Percentiles rank a stretch among this genome's conserved stretches.
phyloP scores from a whole-genome alignment of 2,329 filamentous ascomycete genomes.

The Davidsoniella eucalypti region DNA sequence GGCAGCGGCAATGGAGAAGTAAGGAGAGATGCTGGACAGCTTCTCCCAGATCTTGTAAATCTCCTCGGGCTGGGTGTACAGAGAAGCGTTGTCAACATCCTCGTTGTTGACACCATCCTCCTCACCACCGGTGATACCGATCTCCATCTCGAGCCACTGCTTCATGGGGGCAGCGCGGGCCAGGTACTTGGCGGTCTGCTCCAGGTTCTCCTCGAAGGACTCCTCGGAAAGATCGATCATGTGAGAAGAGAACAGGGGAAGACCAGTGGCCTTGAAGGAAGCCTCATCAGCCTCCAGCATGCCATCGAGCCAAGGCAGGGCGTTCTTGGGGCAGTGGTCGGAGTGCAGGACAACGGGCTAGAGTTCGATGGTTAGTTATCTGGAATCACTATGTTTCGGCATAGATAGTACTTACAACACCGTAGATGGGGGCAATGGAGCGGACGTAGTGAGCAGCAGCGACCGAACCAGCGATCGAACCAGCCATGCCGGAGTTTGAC shows the following conservation, averaged over 20 bases:
- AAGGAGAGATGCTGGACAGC: conserved; percentile 70
- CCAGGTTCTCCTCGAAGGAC: conserved; percentile 73
- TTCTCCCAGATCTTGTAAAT: conserved; percentile 84
- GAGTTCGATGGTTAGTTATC: not conserved
- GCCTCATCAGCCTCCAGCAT: conserved; percentile 88
- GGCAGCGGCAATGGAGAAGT: conserved; percentile 95
- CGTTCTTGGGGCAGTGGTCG: conserved; percentile 99
- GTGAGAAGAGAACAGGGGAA: conserved; percentile 85
- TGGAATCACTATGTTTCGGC: not conserved
- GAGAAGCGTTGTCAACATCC: conserved; percentile 85
- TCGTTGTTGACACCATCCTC: conserved; percentile 97
- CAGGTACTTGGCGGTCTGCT: conserved; percentile 83
- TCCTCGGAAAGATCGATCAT: conserved; percentile 98
- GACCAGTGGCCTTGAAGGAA: conserved; percentile 84
- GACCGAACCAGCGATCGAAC: conserved; percentile 74
- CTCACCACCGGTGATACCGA: conserved; percentile 80
- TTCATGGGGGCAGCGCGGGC: conserved; percentile 92
- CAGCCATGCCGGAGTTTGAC: conserved; percentile 63
- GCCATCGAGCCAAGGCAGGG: conserved; percentile 92
- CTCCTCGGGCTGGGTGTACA: conserved; percentile 96
- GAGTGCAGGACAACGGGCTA: conserved; percentile 80
- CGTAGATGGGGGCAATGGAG: conserved; percentile 70
- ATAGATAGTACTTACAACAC: conserved; percentile 28
- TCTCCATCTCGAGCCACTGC: conserved; percentile 97
- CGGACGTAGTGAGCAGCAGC: conserved; percentile 91